Conservation (phyloP, 2,329 filamentous ascomycete species). For the Aspergillus sp. region DNA sequence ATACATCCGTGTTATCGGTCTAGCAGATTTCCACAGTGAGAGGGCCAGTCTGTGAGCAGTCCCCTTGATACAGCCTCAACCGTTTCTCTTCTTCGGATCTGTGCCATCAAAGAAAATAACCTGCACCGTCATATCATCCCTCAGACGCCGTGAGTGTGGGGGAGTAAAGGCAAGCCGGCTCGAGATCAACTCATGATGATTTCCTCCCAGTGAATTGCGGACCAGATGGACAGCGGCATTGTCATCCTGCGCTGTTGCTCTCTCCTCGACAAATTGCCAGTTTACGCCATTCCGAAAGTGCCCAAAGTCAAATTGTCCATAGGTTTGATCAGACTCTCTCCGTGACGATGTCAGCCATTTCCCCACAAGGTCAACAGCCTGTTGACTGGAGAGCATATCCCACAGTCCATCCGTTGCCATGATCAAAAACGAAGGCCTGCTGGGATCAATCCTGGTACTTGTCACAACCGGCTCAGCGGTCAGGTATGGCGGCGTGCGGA, state of each 20-base stretch:
- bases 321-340: conserved; percentile 24
- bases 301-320: conserved; percentile 24
- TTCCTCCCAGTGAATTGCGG: conserved; percentile 48
- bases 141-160: conserved; percentile 36
- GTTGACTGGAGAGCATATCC: conserved; percentile 58
- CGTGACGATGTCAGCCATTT: conserved; percentile 52
- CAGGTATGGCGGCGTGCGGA: too few relatives aligned
- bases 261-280: conserved; percentile 41
- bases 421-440: conserved; percentile 59
- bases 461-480: too few relatives aligned
- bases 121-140: conserved; percentile 55
- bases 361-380: conserved; percentile 59
- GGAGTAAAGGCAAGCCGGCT: conserved; percentile 27
- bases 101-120: conserved; percentile 39
- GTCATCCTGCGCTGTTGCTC: conserved; percentile 52
- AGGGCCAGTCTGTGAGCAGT: background rate
- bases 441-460: conserved; percentile 41
- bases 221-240: conserved; percentile 53
- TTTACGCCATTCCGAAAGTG: conserved; percentile 17
- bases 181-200: conserved; percentile 34
- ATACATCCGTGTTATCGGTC: too few relatives aligned
- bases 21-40: too few relatives aligned
- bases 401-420: conserved; percentile 68
- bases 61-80: background rate
- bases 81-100: background rate